Evolutionary conservation across 2,329 filamentous ascomycete species (phyloP), one percentile per base, ranked within the genome.

Genomic region (Hypomyces perniciosus): DNA sequence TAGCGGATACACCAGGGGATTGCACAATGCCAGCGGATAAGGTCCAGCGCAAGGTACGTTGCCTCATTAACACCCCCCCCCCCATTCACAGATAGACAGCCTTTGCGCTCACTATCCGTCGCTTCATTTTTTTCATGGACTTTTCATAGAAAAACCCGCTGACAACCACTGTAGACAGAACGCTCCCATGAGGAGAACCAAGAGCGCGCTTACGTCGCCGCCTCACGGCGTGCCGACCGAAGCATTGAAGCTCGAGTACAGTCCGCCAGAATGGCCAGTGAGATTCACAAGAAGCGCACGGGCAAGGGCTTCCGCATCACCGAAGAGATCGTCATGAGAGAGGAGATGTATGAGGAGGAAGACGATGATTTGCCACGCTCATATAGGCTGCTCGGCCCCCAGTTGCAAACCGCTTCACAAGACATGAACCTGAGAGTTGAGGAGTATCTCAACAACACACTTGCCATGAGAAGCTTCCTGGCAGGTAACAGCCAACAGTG

Each of bases 321-420:
- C 28, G 86, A 91, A 67, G 81, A 93, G 62, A 90, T 93, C 28
- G 90, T 96, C 9, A 75, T 87, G 59, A 90, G 89, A 56, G 91
- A 96, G 66, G 90, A 95, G 66, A 95, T 96, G 89, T 96, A 96
- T 64, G 90, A 96, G 62, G 91, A 96, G 67, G 88, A 95, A 62
- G 90, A 95, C 48, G 88, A 95, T 59, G 87, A 91, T 51, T 65
- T 88, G 27, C 83, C 85, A 1, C 77, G 81, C 54, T 81, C 83
- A 48, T 87, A 84, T 62, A 77, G 82, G 52, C 73, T 81, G 10
- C 71, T 89, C 31, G 81, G 80, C 10, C 75, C 80, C 3, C 78
- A 84, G 59, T 70, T 87, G 52, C 77, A 82, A 57, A 84, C 79
- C 2, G 72, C 72, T 12, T 82, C 80, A 1, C 66, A 75, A 28